Base-by-base conservation (phyloP, 306 rosid genomes). In the Clitoria ternatea region DNA sequence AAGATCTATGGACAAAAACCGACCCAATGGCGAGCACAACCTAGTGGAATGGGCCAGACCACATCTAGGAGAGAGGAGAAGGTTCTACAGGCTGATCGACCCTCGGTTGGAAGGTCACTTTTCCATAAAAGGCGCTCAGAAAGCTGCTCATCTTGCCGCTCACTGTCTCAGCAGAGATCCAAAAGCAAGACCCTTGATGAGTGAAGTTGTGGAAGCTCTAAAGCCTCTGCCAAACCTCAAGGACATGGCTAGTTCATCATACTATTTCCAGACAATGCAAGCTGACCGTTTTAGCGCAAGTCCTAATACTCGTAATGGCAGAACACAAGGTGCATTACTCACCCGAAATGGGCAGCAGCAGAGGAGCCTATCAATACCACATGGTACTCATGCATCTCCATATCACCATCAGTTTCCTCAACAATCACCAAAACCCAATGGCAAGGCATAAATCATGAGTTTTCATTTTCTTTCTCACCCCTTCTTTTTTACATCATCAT, bases 11-110 rank as follows among this genome's bases (percentile, higher is more conserved):
- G 98, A 92, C 72, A 92, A 92, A 84, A 88, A 90, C 78, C 80
- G 97, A 29, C 98, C 98, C 3, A 86, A 90, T 33, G 98, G 98
- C 0, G 97, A 92, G 61, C 98, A 92, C 71, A 92, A 92, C 79
- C 96, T 92, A 11, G 98, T 92, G 43, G 98, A 90, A 74, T 92
- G 98, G 98, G 97, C 98, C 45, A 89, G 98, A 69, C 98, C 98
- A 9, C 89, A 92, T 81, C 87, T 92, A 15, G 96, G 96, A 7
- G 97, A 90, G 75, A 84, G 88, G 75, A 88, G 86, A 67, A 86
- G 91, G 80, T 90, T 90, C 86, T 88, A 90, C 72, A 70, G 87
- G 50, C 68, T 90, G 82, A 88, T 90, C 40, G 97, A 90, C 70
- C 97, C 95, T 12, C 87, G 97, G 77, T 88, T 90, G 11, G 97